Base-by-base conservation (phyloP, 176 grass and related monocot species). In the Bonia amplexicaulis region DNA sequence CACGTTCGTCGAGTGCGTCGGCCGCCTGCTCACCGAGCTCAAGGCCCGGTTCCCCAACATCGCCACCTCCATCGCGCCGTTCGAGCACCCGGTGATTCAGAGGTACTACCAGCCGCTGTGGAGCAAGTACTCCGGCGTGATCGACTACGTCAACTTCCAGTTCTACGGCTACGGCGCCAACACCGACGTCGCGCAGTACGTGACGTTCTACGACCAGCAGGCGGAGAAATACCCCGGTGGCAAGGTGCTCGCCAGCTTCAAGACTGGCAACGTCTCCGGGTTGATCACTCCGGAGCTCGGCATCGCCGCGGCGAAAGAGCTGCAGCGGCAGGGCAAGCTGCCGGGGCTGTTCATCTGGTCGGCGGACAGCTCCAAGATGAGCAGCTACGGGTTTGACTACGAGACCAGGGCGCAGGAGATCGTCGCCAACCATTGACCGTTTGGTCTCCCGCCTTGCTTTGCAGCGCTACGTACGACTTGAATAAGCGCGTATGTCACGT, bases 91-190 rank as follows among this genome's bases (percentile, higher is more conserved):
- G 0, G 14, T 9, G 4, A n/a, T 93, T 0, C 90, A 89, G 48
- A 52, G 4, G 9, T 82, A 93, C 76, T 93, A 95, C 93, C 20
- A 82, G 71, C 45, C 90, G 9, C 76, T 95, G 5, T 93, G 88
- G 90, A 0, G 12, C 6, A 90, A 84, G 79, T 90, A 87, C 66
- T 26, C 80, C 1, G 35, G 73, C 17, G 88, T 85, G 12, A 93
- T 95, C 46, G 90, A 95, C 77, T 71, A 84, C 11, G 67, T 95
- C 33, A 82, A 93, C 86, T 93, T 91, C 93, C 88, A 95, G 86
- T 95, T 95, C 90, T 95, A 95, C 67, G 86, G 45, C 59, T 93
- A 95, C 65, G 86, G 52, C 26, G 39, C 2, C 46, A 81, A 78
- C 82, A 92, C 90, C 41, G 65, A 79, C 45, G 88, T 89, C 33